Evolutionary conservation across 2,329 filamentous ascomycete species (phyloP).

Genomic region (Arthrobotrys megalospora): DNA sequence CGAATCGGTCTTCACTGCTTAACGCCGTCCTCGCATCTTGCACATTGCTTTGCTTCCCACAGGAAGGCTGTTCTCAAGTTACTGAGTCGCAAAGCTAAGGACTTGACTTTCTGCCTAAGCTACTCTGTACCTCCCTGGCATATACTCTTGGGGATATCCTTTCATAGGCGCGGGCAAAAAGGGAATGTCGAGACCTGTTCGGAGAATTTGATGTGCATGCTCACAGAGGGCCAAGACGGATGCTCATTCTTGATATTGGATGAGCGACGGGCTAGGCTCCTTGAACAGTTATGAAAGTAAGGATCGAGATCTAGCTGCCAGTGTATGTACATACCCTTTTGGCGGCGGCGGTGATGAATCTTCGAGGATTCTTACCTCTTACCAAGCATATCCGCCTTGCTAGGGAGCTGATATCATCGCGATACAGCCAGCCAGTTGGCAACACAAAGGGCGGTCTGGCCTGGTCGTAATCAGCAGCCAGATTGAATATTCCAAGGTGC

Average conservation of each 20-base stretch:
- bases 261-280: conserved; percentile 48
- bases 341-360: too few relatives aligned
- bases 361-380: not conserved
- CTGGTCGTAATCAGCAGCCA: conserved; percentile 32
- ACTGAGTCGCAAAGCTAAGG: too few relatives aligned
- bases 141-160: conserved; percentile 3
- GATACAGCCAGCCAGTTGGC: conserved; percentile 7
- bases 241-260: conserved; percentile 39
- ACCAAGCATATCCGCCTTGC: conserved; percentile 11
- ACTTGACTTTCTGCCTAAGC: too few relatives aligned
- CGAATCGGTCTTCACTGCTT: conserved; percentile 26
- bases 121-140: too few relatives aligned
- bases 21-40: conserved; percentile 18
- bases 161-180: conserved; percentile 17
- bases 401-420: conserved; percentile 16
- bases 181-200: conserved; percentile 38
- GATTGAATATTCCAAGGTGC: conserved; percentile 3
- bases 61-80: not conserved
- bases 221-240: conserved; percentile 41
- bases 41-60: not conserved
- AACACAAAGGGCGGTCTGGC: conserved; percentile 19
- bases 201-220: conserved; percentile 48
- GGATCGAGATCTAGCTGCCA: conserved; percentile 7
- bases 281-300: conserved; percentile 34
- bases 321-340: too few relatives aligned